Base-by-base conservation (phyloP, 2,329 filamentous ascomycete species). In the Colletotrichum salicis region DNA sequence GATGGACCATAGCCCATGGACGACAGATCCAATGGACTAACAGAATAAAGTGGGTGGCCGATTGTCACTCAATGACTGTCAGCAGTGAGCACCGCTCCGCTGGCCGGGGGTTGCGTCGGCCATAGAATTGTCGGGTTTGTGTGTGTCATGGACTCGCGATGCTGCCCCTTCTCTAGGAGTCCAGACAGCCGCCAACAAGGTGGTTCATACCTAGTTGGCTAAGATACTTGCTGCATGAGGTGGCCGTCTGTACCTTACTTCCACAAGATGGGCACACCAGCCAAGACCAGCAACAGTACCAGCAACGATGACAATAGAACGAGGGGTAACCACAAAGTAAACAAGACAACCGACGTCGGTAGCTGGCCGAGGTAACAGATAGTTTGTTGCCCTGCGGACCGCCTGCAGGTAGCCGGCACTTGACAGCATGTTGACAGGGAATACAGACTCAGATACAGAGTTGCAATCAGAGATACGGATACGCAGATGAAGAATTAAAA, bases 361-460 rank as follows among this genome's bases (percentile, higher is more conserved):
- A 45, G 7, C 31, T 61, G 64, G 45, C 64, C 55, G 41, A 41
- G 19, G 29, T 64, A 4, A 41, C 37, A 6, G 37, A 41, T 41
- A 52, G 15, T 56, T 60, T n/a, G 45, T 70, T 65, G 55, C 55
- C 67, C 56, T 66, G 58, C 19, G 54, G 55, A 37, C 65, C 52
- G 59, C 24, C 63, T 29, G 51, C 24, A 52, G 35, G 67, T 71
- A 72, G 67, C 70, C 67, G 70, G 70, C 70, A 72, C 67, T 72
- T 70, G 70, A 61, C 55, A 66, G 70, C 67, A 69, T 58, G 27
- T 72, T 51, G 65, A 64, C 59, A 64, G 54, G 70, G 70, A 35
- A 64, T 45, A 59, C 6, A 57, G 51, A 24, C 62, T 45, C 27
- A 22, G n/a, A 33, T 27, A 31, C 27, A n/a, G 51, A 64, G 19